Conservation (phyloP, 805 yeast species). For the Blastobotrys parvus region DNA sequence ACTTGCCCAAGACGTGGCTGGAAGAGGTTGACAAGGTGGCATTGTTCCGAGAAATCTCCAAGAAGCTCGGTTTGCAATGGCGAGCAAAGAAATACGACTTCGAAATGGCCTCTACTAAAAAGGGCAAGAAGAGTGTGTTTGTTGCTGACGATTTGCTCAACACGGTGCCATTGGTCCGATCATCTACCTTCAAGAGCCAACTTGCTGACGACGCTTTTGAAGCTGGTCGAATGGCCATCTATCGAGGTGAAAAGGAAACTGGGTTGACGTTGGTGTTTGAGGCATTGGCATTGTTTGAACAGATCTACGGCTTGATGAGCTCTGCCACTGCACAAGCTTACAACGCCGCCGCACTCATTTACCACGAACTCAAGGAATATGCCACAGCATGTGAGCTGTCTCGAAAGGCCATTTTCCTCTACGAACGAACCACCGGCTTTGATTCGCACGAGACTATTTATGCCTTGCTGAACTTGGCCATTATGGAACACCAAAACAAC, state of each 20-base stretch:
- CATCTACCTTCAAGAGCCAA: slow-evolving; percentile 55
- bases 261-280: slow-evolving; percentile 63
- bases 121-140: slow-evolving; percentile 26
- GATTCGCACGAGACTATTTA: slow-evolving; percentile 73
- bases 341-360: slow-evolving; percentile 55
- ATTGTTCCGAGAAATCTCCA: slow-evolving; percentile 61
- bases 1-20: slow-evolving; percentile 44
- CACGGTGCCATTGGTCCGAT: slow-evolving; percentile 69
- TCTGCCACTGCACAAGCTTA: slow-evolving; percentile 69
- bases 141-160: slow-evolving; percentile 57
- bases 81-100: slow-evolving; percentile 42
- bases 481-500: slow-evolving; percentile 54
- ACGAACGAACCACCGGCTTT: slow-evolving; percentile 73
- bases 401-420: slow-evolving; percentile 60
- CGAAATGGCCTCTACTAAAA: slow-evolving; percentile 18
- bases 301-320: slow-evolving; percentile 74
- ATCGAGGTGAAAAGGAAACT: slow-evolving; percentile 28
- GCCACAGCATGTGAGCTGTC: slow-evolving; percentile 55
- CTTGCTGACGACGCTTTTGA: slow-evolving; percentile 61
- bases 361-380: slow-evolving; percentile 48
- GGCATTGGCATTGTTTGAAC: slow-evolving; percentile 66
- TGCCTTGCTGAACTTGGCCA: slow-evolving; percentile 66
- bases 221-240: slow-evolving; percentile 27
- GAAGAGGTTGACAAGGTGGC: slow-evolving; percentile 33
- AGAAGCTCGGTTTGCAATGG: slow-evolving; percentile 85